Base-by-base conservation (phyloP, 345 rosid genomes). In the Combretum micranthum region DNA sequence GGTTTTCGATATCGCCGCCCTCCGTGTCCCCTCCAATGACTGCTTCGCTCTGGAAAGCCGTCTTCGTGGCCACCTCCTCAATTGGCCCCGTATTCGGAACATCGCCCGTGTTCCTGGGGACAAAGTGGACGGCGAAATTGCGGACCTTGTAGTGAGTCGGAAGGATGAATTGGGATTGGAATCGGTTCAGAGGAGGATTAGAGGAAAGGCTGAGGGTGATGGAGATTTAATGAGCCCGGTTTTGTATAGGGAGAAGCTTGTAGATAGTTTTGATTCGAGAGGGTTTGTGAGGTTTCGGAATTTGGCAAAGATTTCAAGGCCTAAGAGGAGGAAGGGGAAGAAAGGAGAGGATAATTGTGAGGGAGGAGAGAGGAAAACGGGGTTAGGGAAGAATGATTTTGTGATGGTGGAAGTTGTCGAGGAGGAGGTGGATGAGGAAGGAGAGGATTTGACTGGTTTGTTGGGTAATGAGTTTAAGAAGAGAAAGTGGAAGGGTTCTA, bases 31-130 rank as follows among this genome's bases (percentile, higher is more conserved):
- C 1, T 73, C 89, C 3, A 80, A 66, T 57, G 81, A 76, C 50
- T 86, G 87, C 63, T 81, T 74, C 60, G 60, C 72, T 53, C 77
- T 86, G 6, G 95, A 89, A 80, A 79, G 71, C 59, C 87, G 87
- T 56, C 76, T 89, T 67, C 87, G 95, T 12, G 92, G 97, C 18
- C 95, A 89, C 73, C 83, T 89, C 20, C 80, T 89, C 46, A 89
- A 89, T 60, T 89, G 97, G 91, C 92, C 97, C 13, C 73, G 90
- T 42, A 65, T 86, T 49, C 76, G 73, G 49, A 89, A 89, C 74
- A 75, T 89, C 42, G 95, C 95, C 23, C 80, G 90, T 45, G 86
- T 89, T 13, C 81, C 81, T 2, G 95, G 90, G 3, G 97, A 84
- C n/a, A 95, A 86, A 44, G 62, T 86, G 19, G 92, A 82, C 3